Conservation (phyloP, 176 grass and related monocot species). For the Canna indica region DNA sequence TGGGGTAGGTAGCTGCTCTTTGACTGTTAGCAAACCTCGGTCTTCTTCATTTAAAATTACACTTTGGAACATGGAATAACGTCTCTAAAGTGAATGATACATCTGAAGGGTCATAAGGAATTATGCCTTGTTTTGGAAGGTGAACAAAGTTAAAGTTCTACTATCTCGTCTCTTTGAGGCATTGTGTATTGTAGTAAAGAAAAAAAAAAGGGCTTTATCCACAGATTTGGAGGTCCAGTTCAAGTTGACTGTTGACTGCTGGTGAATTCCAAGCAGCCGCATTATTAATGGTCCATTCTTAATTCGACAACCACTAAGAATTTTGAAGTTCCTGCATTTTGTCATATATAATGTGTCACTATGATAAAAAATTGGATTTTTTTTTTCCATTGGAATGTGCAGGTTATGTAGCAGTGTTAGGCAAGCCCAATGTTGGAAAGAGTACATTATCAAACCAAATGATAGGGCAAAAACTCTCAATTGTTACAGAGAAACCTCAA, state of each 20-base stretch:
- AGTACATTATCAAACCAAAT: constrained; percentile 95
- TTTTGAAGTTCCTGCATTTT: background rate
- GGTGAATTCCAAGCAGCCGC: background rate
- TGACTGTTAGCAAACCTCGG: too few species aligned
- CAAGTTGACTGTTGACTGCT: background rate
- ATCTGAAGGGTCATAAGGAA: background rate
- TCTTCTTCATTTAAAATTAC: background rate
- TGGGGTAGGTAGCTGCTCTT: background rate
- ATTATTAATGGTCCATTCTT: background rate
- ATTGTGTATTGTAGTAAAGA: background rate
- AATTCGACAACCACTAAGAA: background rate
- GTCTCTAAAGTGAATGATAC: background rate
- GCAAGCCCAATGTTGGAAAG: constrained; percentile 93
- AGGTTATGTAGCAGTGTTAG: constrained; percentile 89
- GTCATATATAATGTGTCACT: background rate
- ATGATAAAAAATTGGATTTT: background rate
- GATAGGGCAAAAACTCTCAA: constrained; percentile 86
- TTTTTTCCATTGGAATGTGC: background rate
- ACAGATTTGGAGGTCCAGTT: background rate
- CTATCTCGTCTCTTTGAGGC: background rate
- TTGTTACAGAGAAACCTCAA: constrained; percentile 90
- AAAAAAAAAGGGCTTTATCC: background rate
- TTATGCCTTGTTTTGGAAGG: background rate
- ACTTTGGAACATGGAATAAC: background rate
- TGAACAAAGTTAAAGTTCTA: background rate